These are phyloP conservation scores for Brassica rapa DNA, from an alignment of 345 rosid genomes.

Conservation along the genomic window DNA sequence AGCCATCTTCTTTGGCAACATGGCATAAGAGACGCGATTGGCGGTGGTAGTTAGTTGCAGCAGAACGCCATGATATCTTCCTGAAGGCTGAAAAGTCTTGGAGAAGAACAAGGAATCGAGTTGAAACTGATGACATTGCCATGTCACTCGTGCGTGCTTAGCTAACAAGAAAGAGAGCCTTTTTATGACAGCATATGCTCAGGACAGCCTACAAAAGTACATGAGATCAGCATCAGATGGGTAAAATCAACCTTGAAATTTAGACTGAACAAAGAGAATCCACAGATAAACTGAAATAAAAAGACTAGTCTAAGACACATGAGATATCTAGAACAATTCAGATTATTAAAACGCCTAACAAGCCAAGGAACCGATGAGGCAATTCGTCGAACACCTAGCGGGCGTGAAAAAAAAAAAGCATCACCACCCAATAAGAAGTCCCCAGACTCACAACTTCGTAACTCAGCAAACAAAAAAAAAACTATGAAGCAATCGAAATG, in stretches of 20 bases:
- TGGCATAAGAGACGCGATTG: slow-evolving; percentile 49
- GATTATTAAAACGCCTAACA: too few relatives aligned
- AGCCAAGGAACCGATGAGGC: neutral
- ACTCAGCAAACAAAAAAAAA: too few relatives aligned
- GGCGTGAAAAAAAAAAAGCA: neutral
- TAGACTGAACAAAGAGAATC: too few relatives aligned
- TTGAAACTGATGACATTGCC: slow-evolving; percentile 42
- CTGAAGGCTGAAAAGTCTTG: slow-evolving; percentile 54
- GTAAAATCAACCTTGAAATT: neutral
- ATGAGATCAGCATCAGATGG: slow-evolving; percentile 10
- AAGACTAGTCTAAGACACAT: too few relatives aligned
- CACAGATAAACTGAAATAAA: too few relatives aligned
- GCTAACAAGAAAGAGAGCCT: slow-evolving; percentile 13
- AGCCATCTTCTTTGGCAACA: slow-evolving; percentile 44
- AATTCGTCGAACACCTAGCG: slow-evolving; percentile 17
- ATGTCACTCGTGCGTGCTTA: slow-evolving; percentile 25
- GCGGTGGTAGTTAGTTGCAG: slow-evolving; percentile 40
- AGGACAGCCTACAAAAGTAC: slow-evolving; percentile 14
- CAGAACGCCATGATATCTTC: slow-evolving; percentile 49
- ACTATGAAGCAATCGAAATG: neutral
- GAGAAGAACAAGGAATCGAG: slow-evolving; percentile 64
- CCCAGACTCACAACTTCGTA: too few relatives aligned
- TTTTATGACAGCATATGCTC: slow-evolving; percentile 19
- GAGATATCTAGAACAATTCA: too few relatives aligned
- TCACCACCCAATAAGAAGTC: neutral